Evolutionary conservation across 768 basidiomycete species (phyloP).

Genomic region (Coprinellus micaceus): DNA sequence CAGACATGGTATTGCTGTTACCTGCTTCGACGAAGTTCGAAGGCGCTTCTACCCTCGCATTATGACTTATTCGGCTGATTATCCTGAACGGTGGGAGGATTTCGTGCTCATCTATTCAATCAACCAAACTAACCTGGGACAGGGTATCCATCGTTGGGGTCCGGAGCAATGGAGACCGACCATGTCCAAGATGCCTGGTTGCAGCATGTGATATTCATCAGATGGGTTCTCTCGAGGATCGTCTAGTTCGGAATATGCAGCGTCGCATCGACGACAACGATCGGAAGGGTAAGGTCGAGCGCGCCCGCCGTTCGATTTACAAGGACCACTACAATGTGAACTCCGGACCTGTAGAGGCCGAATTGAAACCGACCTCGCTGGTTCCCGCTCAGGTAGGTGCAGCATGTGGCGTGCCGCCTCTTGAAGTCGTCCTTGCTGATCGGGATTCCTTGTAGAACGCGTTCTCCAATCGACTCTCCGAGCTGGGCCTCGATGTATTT

Average conservation of each 20-base stretch:
- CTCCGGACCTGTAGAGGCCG: background rate
- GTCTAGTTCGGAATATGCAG: background rate
- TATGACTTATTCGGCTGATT: constrained; percentile 10
- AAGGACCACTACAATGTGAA: background rate
- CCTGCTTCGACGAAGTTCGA: constrained; percentile 1
- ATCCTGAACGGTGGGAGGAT: constrained; percentile 5
- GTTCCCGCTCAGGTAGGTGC: background rate
- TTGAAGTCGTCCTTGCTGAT: background rate
- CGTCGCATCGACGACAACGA: background rate
- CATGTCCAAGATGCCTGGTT: constrained; percentile 32
- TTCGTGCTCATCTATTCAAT: background rate
- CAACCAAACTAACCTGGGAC: background rate
- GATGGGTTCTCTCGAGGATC: constrained; percentile 22
- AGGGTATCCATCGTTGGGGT: constrained; percentile 30
- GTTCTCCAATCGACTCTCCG: constrained; percentile 20
- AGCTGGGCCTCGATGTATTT: constrained; percentile 21
- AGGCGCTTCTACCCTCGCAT: constrained; percentile 7
- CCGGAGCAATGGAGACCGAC: constrained; percentile 31
- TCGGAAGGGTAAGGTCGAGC: background rate
- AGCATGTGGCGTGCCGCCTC: background rate
- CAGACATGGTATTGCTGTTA: constrained; percentile 1
- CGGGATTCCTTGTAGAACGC: constrained; percentile 24
- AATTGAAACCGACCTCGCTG: background rate
- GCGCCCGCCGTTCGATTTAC: background rate
- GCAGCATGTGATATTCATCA: constrained; percentile 20